Percentiles rank a stretch among this genome's conserved stretches.
These are phyloP conservation scores for Claviceps africana DNA, from an alignment of 2,329 filamentous ascomycete genomes.

Conservation along the genomic window DNA sequence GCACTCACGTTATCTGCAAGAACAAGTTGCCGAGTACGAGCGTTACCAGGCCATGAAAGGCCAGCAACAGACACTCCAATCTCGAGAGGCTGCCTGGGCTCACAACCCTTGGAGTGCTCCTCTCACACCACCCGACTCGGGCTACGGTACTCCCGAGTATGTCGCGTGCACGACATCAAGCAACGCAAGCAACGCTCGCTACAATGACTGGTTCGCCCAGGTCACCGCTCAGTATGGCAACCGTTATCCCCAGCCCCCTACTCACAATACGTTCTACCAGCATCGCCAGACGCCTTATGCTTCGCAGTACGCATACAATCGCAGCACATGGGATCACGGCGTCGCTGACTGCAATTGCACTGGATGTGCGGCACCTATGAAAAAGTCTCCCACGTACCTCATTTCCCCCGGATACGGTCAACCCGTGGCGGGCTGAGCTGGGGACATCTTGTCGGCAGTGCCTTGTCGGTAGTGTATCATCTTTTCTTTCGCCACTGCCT, in stretches of 20 bases:
- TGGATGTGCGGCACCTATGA: conserved; percentile 31
- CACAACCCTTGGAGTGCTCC: conserved; percentile 34
- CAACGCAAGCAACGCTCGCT: conserved; percentile 39
- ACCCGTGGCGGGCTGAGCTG: conserved; percentile 37
- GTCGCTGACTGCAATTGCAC: conserved; percentile 35
- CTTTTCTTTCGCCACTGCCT: background rate
- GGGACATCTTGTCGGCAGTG: background rate
- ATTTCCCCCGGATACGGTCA: conserved; percentile 35
- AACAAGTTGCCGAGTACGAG: conserved; percentile 42
- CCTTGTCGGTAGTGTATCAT: no score
- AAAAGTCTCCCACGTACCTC: conserved; percentile 34
- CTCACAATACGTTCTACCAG: conserved; percentile 26
- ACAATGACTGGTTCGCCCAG: conserved; percentile 44
- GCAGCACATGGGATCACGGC: conserved; percentile 37
- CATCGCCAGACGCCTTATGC: conserved; percentile 27
- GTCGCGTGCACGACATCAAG: conserved; percentile 39
- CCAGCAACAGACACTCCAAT: conserved; percentile 26
- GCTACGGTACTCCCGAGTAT: conserved; percentile 47
- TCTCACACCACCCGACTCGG: conserved; percentile 46
- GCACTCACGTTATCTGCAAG: conserved; percentile 34
- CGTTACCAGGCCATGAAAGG: conserved; percentile 32
- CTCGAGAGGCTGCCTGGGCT: conserved; percentile 31
- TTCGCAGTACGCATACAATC: conserved; percentile 30
- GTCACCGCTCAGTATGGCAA: conserved; percentile 28
- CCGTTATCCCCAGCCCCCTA: conserved; percentile 29